Base-by-base conservation (phyloP, 345 rosid species). In the Camelina laxa region DNA sequence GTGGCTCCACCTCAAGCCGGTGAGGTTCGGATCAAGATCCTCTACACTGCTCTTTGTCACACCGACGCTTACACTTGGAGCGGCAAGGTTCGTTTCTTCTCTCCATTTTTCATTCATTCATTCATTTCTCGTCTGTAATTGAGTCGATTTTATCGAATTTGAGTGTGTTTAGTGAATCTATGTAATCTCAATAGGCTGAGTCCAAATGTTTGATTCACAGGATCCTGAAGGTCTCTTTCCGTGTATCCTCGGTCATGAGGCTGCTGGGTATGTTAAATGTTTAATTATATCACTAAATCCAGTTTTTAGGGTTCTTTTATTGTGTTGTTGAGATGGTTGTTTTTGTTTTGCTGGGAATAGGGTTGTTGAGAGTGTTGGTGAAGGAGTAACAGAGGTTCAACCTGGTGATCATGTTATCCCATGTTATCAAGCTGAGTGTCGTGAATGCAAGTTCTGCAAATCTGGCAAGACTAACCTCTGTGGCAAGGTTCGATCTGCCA, bases 41-140 rank as follows among this genome's bases (percentile, higher is more conserved):
- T 90, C 41, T 95, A 82, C 87, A 80, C 96, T 4, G 99, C 98
- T 73, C 92, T 95, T 21, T 95, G 99, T 72, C 99, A 95, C 75
- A 95, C 99, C 62, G 99, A 95, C 74, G 97, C 97, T 41, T 95
- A 95, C 83, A 92, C 99, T 7, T 95, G 99, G 99, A 88, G 98
- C 72, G 99, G 99, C 70, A 92, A 95, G 99, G 99, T 92, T 48
- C 35, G 48, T 20, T 48, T 17, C 12, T 60, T 67, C 31, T 44
- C 48, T 36, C 61, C 47, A 14, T 27, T 55, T n/a, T 30, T 24
- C 31, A 12, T 17, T 39, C 19, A 3, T 30, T 24, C 31, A 12
- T 17, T 39, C 19, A 3, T 15, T 53, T 12, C 49, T 6, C 14
- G 3, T 38, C 38, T 39, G 3, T 24, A 10, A 0, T 20, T 57